Evolutionary conservation across 306 rosid species (phyloP).

Genomic region (Sindora glabra): DNA sequence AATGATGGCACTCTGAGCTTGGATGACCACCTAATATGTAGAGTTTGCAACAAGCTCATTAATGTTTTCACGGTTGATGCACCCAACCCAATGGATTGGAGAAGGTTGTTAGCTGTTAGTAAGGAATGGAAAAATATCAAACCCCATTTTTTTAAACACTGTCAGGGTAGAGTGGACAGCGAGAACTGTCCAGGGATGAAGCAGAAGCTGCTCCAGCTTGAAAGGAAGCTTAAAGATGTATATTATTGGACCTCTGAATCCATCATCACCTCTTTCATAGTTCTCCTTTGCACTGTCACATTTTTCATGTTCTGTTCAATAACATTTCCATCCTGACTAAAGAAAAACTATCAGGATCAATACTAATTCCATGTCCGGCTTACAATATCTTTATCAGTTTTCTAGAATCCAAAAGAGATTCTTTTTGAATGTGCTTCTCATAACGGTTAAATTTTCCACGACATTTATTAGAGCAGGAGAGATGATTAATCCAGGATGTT

Average conservation of each 20-base stretch:
- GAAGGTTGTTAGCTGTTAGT: slow-evolving; percentile 77
- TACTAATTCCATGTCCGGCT: no score
- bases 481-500: background rate
- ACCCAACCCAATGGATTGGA: slow-evolving; percentile 80
- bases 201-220: slow-evolving; percentile 67
- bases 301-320: no score
- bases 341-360: no score
- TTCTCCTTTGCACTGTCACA: no score
- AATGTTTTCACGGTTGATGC: slow-evolving; percentile 86
- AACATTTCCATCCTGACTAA: no score
- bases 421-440: no score
- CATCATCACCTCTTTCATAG: no score
- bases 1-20: background rate
- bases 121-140: slow-evolving; percentile 63
- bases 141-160: slow-evolving; percentile 61
- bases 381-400: no score
- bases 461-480: no score
- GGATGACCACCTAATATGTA: slow-evolving; percentile 43
- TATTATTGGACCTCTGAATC: background rate
- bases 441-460: no score
- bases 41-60: slow-evolving; percentile 77
- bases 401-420: no score
- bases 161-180: slow-evolving; percentile 44
- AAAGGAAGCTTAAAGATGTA: slow-evolving; percentile 86
- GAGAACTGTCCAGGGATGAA: slow-evolving; percentile 58